Evolutionary conservation across 768 basidiomycete genomes (phyloP), one percentile per base, ranked within the genome.

Genomic region (Psilocybe cyanescens): DNA sequence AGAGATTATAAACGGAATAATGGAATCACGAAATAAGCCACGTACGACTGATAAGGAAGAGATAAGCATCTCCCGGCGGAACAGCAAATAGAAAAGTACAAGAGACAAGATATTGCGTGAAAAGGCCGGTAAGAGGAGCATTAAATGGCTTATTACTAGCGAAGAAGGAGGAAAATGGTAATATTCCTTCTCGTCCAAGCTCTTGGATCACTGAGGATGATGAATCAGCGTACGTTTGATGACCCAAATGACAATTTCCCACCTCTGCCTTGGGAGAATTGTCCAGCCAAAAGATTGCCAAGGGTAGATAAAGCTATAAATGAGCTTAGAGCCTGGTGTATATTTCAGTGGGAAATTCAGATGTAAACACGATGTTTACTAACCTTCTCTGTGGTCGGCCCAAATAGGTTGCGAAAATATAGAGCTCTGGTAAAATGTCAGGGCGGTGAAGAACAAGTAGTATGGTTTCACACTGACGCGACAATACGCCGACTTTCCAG

Each of bases 381-480:
- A 51, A 89, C 89, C 68, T 78, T 79, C 67, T 89, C 89, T 0
- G 86, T 85, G 0, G 78, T 72, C 0, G 81, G 76, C 0, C 90
- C 91, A 70, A 85, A 92, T 6, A 93, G 70, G 71, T 89, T 89
- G 51, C 90, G 80, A 68, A 93, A 92, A 74, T 90, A 92, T 33
- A 91, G 70, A 0, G 90, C 89, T 2, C 87, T 88, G 61, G 19
- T 35, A 37, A n/a, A 16, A 55, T 16, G 17, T 39, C 7, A 30
- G 17, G 8, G 30, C 9, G 53, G 29, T 9, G n/a, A 8, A 8
- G 6, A 5, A 24, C 19, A 53, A 33, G 11, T 45, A 19, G 17
- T 46, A 8, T 37, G 28, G 4, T 9, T 16, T 19, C 4, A 3
- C 12, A 74, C 86, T 68, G 65, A 88, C 88, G 89, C 91, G n/a